Base-by-base conservation (phyloP, 192 early-diverging fungal genomes). In the Backusella tarrabulga region DNA sequence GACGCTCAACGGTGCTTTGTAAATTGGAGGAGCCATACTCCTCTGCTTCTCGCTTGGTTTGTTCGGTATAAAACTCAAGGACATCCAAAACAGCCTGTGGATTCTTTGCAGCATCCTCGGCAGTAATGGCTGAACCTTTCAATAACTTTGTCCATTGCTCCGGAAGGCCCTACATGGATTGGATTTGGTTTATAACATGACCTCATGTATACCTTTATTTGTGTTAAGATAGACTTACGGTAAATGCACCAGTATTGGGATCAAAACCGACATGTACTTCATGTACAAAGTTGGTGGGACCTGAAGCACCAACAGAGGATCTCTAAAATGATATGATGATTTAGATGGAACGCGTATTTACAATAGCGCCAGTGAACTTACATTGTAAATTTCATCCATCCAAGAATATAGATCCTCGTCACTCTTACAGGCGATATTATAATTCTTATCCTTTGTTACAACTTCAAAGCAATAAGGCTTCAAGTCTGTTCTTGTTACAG, bases 71-170 rank as follows among this genome's bases (percentile, higher is more conserved):
- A 79, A 99, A 99, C 83, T 98, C 96, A 34, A 99, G 87, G 14
- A 98, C 97, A 83, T 98, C 97, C 41, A 98, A 84, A 63, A 99
- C 98, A n/a, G 97, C 97, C 83, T 99, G 97, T 40, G 98, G 98
- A 80, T 99, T 96, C 84, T 96, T 96, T 60, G 95, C 91, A 82
- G 96, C 96, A 89, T 99, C 98, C 79, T 99, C 96, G 79, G 97
- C 93, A 40, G 98, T 96, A 76, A 99, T 96, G 68, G 93, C 94
- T 8, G 97, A 97, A 35, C 93, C 90, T 82, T 97, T 94, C 69
- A 99, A 85, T 41, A 99, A 88, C 83, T 89, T 90, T 41, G 93
- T 93, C 98, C 98, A 99, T 81, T 96, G 93, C 75, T 95, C 93
- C 71, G 98, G 98, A 74, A 99, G 81, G 36, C 98, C 98, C 92